Percentiles rank a stretch among this genome's conserved stretches.
Conservation (phyloP, 768 basidiomycete species). For the Boletus vinaceobasis region DNA sequence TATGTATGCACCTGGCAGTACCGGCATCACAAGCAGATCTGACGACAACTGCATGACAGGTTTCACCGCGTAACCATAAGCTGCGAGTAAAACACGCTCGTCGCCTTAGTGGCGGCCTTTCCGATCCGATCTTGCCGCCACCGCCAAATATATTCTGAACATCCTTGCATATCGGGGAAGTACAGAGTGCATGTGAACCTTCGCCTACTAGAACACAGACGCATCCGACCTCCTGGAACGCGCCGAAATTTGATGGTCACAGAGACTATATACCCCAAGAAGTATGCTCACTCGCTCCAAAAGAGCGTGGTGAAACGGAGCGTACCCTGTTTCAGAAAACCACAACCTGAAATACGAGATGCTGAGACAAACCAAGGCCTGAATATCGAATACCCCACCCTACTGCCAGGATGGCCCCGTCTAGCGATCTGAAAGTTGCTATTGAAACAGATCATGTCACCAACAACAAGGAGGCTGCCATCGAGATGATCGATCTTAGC, state of each 20-base stretch:
- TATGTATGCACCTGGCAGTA: no score
- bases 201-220: neutral
- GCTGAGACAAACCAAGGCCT: neutral
- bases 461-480: conserved; percentile 4
- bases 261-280: neutral
- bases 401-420: conserved; percentile 4
- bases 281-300: neutral
- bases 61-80: no score
- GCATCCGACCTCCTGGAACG: neutral
- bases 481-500: neutral
- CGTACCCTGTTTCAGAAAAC: conserved; percentile 1
- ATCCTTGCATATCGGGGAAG: no score
- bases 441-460: neutral
- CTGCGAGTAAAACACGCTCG: no score
- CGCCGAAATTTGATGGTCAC: neutral
- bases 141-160: no score
- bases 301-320: neutral
- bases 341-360: neutral
- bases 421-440: neutral
- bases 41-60: no score
- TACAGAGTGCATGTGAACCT: no score
- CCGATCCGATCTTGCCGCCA: no score
- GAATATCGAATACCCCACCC: conserved; percentile 10
- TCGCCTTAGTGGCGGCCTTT: no score
- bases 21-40: no score